Evolutionary conservation across 2,329 filamentous ascomycete genomes (phyloP).

Genomic region (Amauroascus niger): DNA sequence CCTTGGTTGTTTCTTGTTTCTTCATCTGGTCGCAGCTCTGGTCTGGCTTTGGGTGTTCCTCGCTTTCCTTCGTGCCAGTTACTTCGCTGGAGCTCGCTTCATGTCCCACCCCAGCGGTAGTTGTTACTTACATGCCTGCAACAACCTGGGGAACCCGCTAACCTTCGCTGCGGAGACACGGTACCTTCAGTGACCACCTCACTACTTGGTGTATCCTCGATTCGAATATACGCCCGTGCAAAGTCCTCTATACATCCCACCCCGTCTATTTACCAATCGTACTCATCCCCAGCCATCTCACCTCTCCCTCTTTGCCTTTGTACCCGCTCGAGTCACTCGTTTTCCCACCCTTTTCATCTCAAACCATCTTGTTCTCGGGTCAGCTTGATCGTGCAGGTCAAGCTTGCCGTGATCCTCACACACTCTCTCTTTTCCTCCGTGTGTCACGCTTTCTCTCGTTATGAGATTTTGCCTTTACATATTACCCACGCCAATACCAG

Average conservation of each 20-base stretch:
- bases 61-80: not conserved
- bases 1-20: slow-evolving; percentile 1
- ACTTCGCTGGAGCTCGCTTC: slow-evolving; percentile 1
- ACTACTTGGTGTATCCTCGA: slow-evolving; percentile 9
- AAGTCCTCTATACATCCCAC: slow-evolving; percentile 8
- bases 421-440: slow-evolving; percentile 16
- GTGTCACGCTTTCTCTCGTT: slow-evolving; percentile 15
- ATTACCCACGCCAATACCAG: slow-evolving; percentile 12
- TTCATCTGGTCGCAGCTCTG: not conserved
- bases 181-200: slow-evolving; percentile 10
- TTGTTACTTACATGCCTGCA: slow-evolving; percentile 11
- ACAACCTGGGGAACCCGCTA: slow-evolving; percentile 3
- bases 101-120: slow-evolving; percentile 2
- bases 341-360: not conserved
- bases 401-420: slow-evolving; percentile 15
- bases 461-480: slow-evolving; percentile 7
- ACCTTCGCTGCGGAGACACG: slow-evolving; percentile 4
- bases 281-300: slow-evolving; percentile 1
- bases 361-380: slow-evolving; percentile 5
- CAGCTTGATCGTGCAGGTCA: slow-evolving; percentile 16
- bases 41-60: not conserved
- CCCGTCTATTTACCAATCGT: slow-evolving; percentile 8
- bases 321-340: slow-evolving; percentile 1
- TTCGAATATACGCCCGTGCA: slow-evolving; percentile 7
- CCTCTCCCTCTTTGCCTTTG: not conserved